Base-by-base conservation (phyloP, 371 early-diverging fungal species). In the Mortierella sp. region DNA sequence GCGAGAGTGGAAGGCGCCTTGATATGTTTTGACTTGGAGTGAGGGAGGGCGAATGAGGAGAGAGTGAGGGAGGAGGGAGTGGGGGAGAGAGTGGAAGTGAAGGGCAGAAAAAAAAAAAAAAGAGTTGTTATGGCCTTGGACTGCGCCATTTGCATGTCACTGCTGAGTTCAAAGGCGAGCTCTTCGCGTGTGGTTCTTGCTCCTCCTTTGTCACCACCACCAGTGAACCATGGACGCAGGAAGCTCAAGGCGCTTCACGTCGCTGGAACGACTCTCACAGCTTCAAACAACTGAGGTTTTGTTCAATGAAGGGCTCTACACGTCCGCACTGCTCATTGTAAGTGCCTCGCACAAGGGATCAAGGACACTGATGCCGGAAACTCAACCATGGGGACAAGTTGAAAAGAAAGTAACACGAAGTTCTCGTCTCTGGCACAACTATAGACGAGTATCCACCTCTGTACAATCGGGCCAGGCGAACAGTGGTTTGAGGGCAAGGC, bases 291-390 rank as follows among this genome's bases (percentile, higher is more conserved):
- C 60, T 3, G 62, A 67, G 39, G 34, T 55, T 18, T 39, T 73
- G 13, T 67, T 54, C 38, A 41, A 67, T 30, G 64, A 54, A 26
- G 67, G 68, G 19, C 60, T 73, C 9, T 67, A 55, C 46, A 53
- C 49, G 30, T 73, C 73, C 2, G 64, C 68, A 54, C 46, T 63
- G 34, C 60, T 73, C 63, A 60, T 73, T 10, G 73, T 73, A 73
- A 49, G 58, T 43, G 8, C 48, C 12, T 26, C 31, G 21, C 16
- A 21, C 31, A 10, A 5, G 3, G 51, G 5, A 14, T 27, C 48
- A 18, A 24, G 23, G 24, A 23, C 23, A 9, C 7, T 4, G 9
- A 19, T 23, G 19, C 24, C 7, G 23, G 7, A 9, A 2, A 2
- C 48, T 34, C 34, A 34, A 34, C 34, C n/a, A n/a, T n/a, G n/a